Conservation (phyloP, 148 eudicot species). For the Chenopodium berlandieri region DNA sequence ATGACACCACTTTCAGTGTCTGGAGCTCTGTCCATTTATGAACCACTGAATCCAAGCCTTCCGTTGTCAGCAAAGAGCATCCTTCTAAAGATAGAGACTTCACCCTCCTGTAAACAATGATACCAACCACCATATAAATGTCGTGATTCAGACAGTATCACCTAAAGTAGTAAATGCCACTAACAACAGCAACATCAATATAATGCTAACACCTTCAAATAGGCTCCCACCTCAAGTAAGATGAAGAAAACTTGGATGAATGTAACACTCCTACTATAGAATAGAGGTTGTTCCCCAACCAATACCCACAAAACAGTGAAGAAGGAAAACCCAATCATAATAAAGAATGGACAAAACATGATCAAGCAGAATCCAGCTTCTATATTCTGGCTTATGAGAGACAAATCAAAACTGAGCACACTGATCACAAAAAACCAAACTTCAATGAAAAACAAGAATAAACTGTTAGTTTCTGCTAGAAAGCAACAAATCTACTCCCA, state of each 20-base stretch:
- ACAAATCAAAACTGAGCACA: no score
- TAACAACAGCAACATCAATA: not conserved
- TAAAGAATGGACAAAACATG: not conserved
- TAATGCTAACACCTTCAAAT: not conserved
- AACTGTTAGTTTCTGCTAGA: not conserved
- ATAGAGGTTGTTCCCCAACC: not conserved
- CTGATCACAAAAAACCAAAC: not conserved
- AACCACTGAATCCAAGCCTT: constrained; percentile 75
- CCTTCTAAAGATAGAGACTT: constrained; percentile 74
- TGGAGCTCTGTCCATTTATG: constrained; percentile 74
- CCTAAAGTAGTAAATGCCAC: constrained; percentile 4
- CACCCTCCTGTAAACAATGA: constrained; percentile 51
- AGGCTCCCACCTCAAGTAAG: not conserved
- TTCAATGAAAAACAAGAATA: not conserved
- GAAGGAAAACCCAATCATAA: not conserved
- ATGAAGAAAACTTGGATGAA: not conserved
- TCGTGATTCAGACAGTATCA: not conserved
- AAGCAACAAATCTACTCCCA: not conserved
- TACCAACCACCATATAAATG: constrained; percentile 14
- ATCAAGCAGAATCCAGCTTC: not conserved
- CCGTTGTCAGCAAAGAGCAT: constrained; percentile 77
- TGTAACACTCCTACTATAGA: not conserved
- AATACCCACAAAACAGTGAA: not conserved
- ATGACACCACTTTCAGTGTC: constrained; percentile 72
- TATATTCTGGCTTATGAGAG: not conserved